A percentile compares a stretch with the other conserved stretches of the same genome.
phyloP scores from a whole-genome alignment of 495 filamentous ascomycete species.

The Neurospora tetrasperma region DNA sequence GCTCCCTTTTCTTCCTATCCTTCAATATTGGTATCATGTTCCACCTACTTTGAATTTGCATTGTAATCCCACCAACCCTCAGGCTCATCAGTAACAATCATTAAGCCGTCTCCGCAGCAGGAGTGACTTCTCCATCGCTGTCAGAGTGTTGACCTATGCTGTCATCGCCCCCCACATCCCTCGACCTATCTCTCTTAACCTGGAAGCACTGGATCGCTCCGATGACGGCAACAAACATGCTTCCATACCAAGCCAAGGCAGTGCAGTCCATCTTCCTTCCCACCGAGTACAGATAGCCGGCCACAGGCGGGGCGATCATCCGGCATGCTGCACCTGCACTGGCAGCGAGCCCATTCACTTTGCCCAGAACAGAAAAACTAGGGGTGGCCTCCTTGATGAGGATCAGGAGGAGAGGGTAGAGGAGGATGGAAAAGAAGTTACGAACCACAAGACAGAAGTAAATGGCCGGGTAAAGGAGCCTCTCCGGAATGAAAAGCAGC shows the following conservation, averaged over 20 bases:
- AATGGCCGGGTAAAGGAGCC: conserved; percentile 53
- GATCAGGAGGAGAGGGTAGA: conserved; percentile 70
- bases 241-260: conserved; percentile 70
- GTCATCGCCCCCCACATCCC: neutral
- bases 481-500: conserved; percentile 50
- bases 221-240: conserved; percentile 54
- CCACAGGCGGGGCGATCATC: conserved; percentile 65
- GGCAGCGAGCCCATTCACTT: conserved; percentile 72
- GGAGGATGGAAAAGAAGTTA: conserved; percentile 65
- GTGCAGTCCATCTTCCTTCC: conserved; percentile 59
- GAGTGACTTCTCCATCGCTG: neutral
- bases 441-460: conserved; percentile 62
- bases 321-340: conserved; percentile 68
- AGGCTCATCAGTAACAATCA: too few relatives aligned
- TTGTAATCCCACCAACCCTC: too few relatives aligned
- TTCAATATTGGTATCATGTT: neutral
- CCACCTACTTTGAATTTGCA: neutral
- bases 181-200: conserved; percentile 37
- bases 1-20: neutral
- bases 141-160: neutral
- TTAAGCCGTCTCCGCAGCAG: neutral
- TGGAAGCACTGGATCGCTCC: conserved; percentile 61
- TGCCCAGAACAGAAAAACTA: conserved; percentile 54
- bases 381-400: conserved; percentile 77
- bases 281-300: conserved; percentile 62